Conservation (phyloP, 2,329 filamentous ascomycete genomes). For the Talaromyces funiculosus region DNA sequence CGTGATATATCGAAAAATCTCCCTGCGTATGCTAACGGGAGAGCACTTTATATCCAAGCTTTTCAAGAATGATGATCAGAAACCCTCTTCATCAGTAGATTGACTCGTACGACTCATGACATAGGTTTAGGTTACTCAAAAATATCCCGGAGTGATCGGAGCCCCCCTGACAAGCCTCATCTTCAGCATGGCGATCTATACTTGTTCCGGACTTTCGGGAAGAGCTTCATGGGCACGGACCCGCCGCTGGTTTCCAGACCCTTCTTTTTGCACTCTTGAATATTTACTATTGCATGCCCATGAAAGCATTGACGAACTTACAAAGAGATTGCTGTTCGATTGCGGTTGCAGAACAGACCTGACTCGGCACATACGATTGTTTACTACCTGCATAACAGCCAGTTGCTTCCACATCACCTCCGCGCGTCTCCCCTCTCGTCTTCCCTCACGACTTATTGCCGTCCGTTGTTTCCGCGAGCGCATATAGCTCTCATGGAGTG, state of each 20-base stretch:
- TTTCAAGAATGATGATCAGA: too few relatives aligned
- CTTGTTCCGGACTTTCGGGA: neutral
- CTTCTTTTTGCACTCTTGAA: neutral
- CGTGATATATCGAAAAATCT: too few relatives aligned
- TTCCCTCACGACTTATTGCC: neutral
- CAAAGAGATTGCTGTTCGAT: neutral
- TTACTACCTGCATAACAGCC: neutral
- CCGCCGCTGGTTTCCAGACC: neutral
- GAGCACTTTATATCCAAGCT: too few relatives aligned
- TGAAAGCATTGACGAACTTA: neutral
- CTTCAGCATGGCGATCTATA: neutral
- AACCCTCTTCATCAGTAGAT: too few relatives aligned
- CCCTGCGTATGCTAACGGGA: too few relatives aligned
- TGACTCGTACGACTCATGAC: too few relatives aligned
- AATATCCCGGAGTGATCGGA: neutral
- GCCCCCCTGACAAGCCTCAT: neutral
- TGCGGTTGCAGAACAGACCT: neutral
- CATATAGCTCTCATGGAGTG: neutral
- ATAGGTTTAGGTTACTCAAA: neutral
- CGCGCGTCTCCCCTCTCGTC: neutral
- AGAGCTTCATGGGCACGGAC: constrained; percentile 1
- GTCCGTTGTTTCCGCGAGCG: neutral
- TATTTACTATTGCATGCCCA: neutral
- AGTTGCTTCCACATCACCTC: neutral
- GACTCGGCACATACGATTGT: neutral